Percentiles rank a stretch among this genome's conserved stretches.
Evolutionary conservation across 2,329 filamentous ascomycete species (phyloP).

Genomic region (Ceratocystis diversiconidia): DNA sequence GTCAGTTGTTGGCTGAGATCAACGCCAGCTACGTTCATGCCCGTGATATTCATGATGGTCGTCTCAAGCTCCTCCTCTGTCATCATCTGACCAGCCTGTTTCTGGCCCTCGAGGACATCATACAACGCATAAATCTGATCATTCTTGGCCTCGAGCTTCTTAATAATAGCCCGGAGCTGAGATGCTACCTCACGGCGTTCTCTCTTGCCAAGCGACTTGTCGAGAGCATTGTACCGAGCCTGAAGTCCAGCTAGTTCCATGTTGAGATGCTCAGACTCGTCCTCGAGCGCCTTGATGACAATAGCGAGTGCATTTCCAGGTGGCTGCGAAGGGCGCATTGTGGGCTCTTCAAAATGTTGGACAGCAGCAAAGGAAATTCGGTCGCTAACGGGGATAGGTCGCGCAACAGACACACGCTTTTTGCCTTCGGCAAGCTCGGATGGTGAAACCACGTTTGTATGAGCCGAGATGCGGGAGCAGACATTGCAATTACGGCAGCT

Average conservation of each 20-base stretch:
- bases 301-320: constrained; percentile 61
- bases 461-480: constrained; percentile 39
- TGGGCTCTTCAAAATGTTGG: constrained; percentile 32
- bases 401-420: constrained; percentile 47
- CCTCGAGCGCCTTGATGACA: constrained; percentile 69
- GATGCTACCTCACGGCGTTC: constrained; percentile 47
- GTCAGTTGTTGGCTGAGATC: constrained; percentile 31
- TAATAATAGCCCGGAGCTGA: constrained; percentile 47
- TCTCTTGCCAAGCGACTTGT: constrained; percentile 51
- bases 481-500: constrained; percentile 43
- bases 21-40: constrained; percentile 28
- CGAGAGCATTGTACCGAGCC: constrained; percentile 48
- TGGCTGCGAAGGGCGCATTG: constrained; percentile 51
- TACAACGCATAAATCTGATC: constrained; percentile 72
- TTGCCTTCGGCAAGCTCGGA: constrained; percentile 31
- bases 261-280: constrained; percentile 66
- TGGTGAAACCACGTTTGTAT: constrained; percentile 27
- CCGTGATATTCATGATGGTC: constrained; percentile 44
- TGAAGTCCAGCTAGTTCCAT: constrained; percentile 50
- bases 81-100: constrained; percentile 48
- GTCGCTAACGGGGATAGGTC: constrained; percentile 52
- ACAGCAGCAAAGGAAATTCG: constrained; percentile 24
- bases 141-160: constrained; percentile 55
- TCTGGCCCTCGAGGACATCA: constrained; percentile 72
- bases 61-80: constrained; percentile 48